Conservation (phyloP, 106 monocot genomes). For the Alisma plantagoaquatica region DNA sequence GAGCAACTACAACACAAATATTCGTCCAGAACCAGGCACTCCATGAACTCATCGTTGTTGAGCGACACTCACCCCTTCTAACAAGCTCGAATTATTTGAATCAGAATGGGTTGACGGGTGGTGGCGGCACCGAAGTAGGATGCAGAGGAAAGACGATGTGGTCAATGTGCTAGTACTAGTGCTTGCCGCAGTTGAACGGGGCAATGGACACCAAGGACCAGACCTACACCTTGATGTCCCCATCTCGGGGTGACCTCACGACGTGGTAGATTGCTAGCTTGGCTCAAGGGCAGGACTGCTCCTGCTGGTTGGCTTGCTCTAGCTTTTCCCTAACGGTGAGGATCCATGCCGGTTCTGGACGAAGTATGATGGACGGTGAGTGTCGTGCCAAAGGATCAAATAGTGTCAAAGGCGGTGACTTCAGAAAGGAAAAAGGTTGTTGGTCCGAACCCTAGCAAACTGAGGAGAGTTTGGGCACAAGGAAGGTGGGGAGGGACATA, state of each 20-base stretch:
- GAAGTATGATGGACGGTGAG: background rate
- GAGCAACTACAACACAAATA: constrained; percentile 63
- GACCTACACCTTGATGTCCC: constrained; percentile 13
- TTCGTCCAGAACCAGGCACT: constrained; percentile 53
- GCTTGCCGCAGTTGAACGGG: constrained; percentile 28
- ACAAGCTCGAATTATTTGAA: constrained; percentile 29
- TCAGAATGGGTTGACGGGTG: constrained; percentile 31
- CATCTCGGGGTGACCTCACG: constrained; percentile 10
- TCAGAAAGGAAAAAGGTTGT: background rate
- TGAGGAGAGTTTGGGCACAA: no score
- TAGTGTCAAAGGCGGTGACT: constrained; percentile 3
- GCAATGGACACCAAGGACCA: constrained; percentile 32
- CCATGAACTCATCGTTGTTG: constrained; percentile 33
- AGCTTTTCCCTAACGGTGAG: constrained; percentile 38
- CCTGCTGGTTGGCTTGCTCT: constrained; percentile 31
- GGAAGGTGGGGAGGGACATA: no score
- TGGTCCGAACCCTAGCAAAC: no score
- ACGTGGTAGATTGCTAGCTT: constrained; percentile 28
- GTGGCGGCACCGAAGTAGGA: constrained; percentile 38
- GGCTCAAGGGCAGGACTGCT: constrained; percentile 42
- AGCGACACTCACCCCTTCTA: constrained; percentile 37
- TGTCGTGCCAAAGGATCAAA: background rate
- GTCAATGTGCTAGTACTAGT: constrained; percentile 20
- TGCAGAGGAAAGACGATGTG: constrained; percentile 14
- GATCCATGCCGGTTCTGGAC: constrained; percentile 29